Base-by-base conservation (phyloP, 345 rosid genomes). In the Theobroma cacao region DNA sequence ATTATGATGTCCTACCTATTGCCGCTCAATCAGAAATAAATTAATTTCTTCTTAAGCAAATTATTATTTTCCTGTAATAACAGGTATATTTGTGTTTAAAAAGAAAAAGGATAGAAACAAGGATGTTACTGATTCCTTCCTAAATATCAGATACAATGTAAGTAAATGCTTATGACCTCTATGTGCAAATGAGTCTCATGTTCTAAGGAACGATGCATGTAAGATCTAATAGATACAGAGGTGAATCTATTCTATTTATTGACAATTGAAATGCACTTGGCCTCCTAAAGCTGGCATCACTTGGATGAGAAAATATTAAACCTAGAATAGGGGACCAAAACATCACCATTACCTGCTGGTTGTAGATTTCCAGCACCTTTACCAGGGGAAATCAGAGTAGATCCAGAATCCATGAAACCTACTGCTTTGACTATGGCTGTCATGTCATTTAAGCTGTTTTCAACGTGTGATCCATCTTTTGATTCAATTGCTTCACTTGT, bases 291-390 rank as follows among this genome's bases (percentile, higher is more conserved):
- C 31, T 13, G 24, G 12, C 61, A 55, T 36, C 14, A 20, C 24
- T 4, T 3, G 43, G 50, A 66, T 36, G 55, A 34, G n/a, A 71
- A 20, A 20, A 59, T 34, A 72, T 30, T 11, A 17, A 4, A 26
- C 10, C 31, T 6, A 10, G 14, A 60, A 24, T 41, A 31, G 3
- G 33, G 33, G 48, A 3, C n/a, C n/a, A 69, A 76, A 17, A 3
- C 34, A 71, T n/a, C 45, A 52, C 20, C 75, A 52, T 52, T 75
- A 86, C 85, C 85, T 38, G 83, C 69, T 6, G 63, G 26, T 58
- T 78, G 83, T 59, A 76, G 70, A 48, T 80, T 24, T 65, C 31
- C 69, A 28, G 78, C 45, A 33, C 60, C 62, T 47, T 84, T 50
- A 66, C 31, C 56, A 38, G 30, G 24, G 28, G 15, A 12, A 80